These are phyloP conservation scores for Fusarium ramigenum DNA, from an alignment of 2,329 filamentous ascomycete genomes.

Conservation along the genomic window DNA sequence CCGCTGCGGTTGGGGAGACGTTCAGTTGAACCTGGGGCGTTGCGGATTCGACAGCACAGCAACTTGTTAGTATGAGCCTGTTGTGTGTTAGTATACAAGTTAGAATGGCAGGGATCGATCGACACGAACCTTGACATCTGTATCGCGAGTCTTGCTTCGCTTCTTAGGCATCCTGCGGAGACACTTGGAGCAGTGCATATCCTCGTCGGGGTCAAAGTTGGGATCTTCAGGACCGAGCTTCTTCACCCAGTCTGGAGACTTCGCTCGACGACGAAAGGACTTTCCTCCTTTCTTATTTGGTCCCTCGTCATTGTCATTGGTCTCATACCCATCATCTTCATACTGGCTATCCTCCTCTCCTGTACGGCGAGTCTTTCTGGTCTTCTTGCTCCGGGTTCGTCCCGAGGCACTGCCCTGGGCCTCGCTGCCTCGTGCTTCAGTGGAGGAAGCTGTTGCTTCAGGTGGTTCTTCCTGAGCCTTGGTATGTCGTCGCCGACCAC, in stretches of 20 bases:
- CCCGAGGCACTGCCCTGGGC: constrained; percentile 6
- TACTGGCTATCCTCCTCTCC: constrained; percentile 9
- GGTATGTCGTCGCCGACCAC: not conserved
- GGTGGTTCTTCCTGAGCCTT: not conserved
- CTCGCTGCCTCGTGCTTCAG: not conserved
- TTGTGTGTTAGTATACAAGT: not conserved
- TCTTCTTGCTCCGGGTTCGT: constrained; percentile 1
- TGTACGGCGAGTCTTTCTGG: not conserved
- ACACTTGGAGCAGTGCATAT: constrained; percentile 48
- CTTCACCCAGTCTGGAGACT: constrained; percentile 42
- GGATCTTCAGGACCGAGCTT: constrained; percentile 37
- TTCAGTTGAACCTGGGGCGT: constrained; percentile 21
- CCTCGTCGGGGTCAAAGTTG: constrained; percentile 38
- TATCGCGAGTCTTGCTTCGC: constrained; percentile 21
- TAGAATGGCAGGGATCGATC: accelerated
- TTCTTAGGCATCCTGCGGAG: constrained; percentile 44
- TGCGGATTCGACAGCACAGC: constrained; percentile 43
- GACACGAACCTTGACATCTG: constrained; percentile 37
- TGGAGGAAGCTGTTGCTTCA: not conserved
- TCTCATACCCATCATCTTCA: constrained; percentile 5
- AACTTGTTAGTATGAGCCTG: constrained; percentile 33
- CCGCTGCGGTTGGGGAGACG: constrained; percentile 47
- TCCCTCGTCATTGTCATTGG: constrained; percentile 6
- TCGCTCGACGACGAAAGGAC: constrained; percentile 6
- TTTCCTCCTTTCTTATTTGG: not conserved